Evolutionary conservation across 2,329 filamentous ascomycete species (phyloP).

Genomic region (Arthrobotrys pseudoclavata): DNA sequence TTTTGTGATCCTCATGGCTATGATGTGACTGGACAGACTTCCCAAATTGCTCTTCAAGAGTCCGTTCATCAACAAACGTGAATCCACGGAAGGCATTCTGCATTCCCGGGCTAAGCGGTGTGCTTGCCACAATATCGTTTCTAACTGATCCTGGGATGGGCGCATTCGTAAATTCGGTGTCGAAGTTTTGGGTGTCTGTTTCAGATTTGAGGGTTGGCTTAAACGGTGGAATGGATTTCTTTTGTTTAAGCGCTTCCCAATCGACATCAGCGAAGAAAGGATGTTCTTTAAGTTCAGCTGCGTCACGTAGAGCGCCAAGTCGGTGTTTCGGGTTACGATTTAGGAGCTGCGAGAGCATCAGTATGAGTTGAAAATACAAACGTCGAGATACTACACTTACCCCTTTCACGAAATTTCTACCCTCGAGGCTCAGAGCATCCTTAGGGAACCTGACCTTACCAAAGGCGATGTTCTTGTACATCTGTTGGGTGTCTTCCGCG

Average conservation of each 20-base stretch:
- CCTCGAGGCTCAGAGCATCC: constrained; percentile 93
- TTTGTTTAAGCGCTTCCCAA: constrained; percentile 88
- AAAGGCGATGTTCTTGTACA: constrained; percentile 99
- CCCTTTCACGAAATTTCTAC: constrained; percentile 97
- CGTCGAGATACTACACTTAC: constrained; percentile 56
- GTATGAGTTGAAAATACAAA: not conserved
- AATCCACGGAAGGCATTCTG: constrained; percentile 99
- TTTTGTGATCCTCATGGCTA: constrained; percentile 73
- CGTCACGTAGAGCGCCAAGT: constrained; percentile 89
- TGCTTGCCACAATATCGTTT: constrained; percentile 85
- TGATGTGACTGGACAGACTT: constrained; percentile 71
- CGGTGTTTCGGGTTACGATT: constrained; percentile 98
- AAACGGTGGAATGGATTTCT: constrained; percentile 94
- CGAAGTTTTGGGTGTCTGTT: constrained; percentile 97
- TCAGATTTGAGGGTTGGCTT: constrained; percentile 97
- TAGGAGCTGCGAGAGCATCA: constrained; percentile 71
- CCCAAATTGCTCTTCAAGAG: constrained; percentile 87
- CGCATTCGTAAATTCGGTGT: constrained; percentile 97
- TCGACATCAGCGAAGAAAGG: constrained; percentile 95
- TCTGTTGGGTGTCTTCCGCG: constrained; percentile 98
- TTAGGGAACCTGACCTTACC: constrained; percentile 97
- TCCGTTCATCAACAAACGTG: constrained; percentile 98
- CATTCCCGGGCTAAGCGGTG: constrained; percentile 91
- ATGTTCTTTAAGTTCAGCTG: constrained; percentile 92
- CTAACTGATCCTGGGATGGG: constrained; percentile 86